These are phyloP conservation scores for Metarhizium robertsii DNA, from an alignment of 2,329 filamentous ascomycete species.

Conservation along the genomic window DNA sequence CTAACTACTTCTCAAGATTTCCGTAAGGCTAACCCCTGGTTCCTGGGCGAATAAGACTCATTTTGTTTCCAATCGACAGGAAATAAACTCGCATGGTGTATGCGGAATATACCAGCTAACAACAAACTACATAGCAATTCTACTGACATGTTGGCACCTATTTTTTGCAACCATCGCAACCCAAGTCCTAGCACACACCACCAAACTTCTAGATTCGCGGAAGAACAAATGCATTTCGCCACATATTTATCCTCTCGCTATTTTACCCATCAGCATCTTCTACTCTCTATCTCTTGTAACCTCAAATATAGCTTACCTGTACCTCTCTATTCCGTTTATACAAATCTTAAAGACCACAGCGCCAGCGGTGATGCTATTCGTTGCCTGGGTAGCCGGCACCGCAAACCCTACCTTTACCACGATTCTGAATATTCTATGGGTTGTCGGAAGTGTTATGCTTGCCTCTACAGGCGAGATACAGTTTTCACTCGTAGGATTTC, in stretches of 20 bases:
- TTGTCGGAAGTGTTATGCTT: conserved; percentile 42
- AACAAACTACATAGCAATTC: conserved; percentile 31
- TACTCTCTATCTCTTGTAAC: conserved; percentile 58
- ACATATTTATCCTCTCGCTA: conserved; percentile 50
- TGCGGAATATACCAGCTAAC: background rate
- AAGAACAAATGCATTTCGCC: conserved; percentile 52
- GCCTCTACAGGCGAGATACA: conserved; percentile 56
- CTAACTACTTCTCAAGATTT: background rate
- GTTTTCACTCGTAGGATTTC: conserved; percentile 56
- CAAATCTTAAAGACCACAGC: conserved; percentile 64
- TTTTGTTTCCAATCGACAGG: too few relatives aligned
- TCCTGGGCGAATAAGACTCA: too few relatives aligned
- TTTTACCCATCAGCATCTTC: conserved; percentile 57
- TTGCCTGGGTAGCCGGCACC: conserved; percentile 49
- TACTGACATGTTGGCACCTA: conserved; percentile 61
- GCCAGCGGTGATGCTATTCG: conserved; percentile 56
- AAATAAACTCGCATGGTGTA: background rate
- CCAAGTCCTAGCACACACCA: conserved; percentile 55
- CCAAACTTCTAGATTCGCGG: conserved; percentile 52
- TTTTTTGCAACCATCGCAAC: conserved; percentile 57
- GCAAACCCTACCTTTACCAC: conserved; percentile 35
- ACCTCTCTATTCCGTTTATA: conserved; percentile 59
- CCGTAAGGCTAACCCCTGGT: background rate
- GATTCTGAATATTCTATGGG: conserved; percentile 40
- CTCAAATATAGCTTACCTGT: conserved; percentile 59